Evolutionary conservation across 441 rosid species (phyloP).

Genomic region (Manihot esculenta): DNA sequence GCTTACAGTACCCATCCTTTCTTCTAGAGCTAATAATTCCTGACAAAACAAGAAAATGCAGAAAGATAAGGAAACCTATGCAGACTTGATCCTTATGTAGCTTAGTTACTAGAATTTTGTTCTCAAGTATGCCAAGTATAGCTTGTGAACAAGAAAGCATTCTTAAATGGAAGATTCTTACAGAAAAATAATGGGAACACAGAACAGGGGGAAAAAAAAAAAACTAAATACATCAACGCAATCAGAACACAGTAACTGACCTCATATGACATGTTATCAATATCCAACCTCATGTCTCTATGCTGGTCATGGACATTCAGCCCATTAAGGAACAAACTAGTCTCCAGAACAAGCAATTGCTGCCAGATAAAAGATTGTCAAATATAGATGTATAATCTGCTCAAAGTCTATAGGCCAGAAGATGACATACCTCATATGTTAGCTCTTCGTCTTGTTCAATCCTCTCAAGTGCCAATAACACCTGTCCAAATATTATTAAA

Average conservation of each 20-base stretch:
- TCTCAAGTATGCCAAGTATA: neutral
- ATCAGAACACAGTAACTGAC: slow-evolving; percentile 37
- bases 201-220: neutral
- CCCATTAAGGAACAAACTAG: slow-evolving; percentile 66
- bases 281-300: slow-evolving; percentile 95
- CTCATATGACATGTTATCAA: slow-evolving; percentile 98
- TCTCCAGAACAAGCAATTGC: slow-evolving; percentile 83
- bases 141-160: neutral
- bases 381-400: slow-evolving; percentile 8
- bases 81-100: neutral
- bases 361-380: slow-evolving; percentile 34
- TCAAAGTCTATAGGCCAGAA: slow-evolving; percentile 20
- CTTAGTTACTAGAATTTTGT: neutral
- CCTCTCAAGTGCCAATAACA: slow-evolving; percentile 78
- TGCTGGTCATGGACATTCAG: slow-evolving; percentile 80
- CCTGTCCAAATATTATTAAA: slow-evolving; percentile 36
- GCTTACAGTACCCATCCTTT: slow-evolving; percentile 92
- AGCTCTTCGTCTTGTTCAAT: slow-evolving; percentile 80
- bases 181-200: neutral
- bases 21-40: slow-evolving; percentile 94
- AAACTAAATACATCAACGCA: neutral
- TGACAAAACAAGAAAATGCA: slow-evolving; percentile 29
- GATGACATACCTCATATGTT: slow-evolving; percentile 63
- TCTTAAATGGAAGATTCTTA: neutral
- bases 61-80: neutral